phyloP scores from a whole-genome alignment of 2,329 filamentous ascomycete species.

The Colletotrichum costaricense region DNA sequence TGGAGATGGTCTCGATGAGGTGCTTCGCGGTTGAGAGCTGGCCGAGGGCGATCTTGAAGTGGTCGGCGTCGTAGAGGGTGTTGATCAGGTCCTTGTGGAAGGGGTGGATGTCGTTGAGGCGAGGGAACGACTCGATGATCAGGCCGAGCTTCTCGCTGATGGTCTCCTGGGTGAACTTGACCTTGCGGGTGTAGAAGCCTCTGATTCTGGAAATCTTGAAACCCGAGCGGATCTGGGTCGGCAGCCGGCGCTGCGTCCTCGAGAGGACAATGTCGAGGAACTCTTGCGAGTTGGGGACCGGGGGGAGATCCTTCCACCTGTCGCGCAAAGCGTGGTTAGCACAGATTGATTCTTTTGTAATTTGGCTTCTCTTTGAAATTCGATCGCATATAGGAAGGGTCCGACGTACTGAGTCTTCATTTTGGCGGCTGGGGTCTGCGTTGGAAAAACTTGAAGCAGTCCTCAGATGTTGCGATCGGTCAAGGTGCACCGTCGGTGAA shows the following conservation, averaged over 20 bases:
- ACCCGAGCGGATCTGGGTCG: constrained; percentile 93
- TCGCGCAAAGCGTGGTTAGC: constrained; percentile 11
- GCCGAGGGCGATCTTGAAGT: constrained; percentile 96
- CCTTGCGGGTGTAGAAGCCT: constrained; percentile 70
- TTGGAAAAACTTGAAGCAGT: constrained; percentile 25
- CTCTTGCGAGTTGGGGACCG: constrained; percentile 92
- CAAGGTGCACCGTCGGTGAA: constrained; percentile 25
- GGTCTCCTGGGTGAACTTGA: constrained; percentile 98
- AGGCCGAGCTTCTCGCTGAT: constrained; percentile 92
- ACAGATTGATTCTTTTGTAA: background rate
- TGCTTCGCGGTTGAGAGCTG: constrained; percentile 97
- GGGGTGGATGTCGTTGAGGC: constrained; percentile 93
- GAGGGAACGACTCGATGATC: constrained; percentile 93
- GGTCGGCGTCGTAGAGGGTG: constrained; percentile 98
- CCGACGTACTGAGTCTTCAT: constrained; percentile 38
- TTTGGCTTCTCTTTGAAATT: background rate
- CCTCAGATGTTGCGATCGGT: constrained; percentile 35
- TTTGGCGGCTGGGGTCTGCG: constrained; percentile 30
- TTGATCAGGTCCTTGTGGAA: constrained; percentile 91
- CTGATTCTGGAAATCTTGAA: constrained; percentile 90
- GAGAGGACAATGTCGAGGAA: constrained; percentile 98
- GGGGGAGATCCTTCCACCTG: constrained; percentile 80
- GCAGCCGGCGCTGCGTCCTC: constrained; percentile 90
- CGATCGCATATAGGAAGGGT: background rate
- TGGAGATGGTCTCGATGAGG: constrained; percentile 93